Percentiles rank a stretch among this genome's conserved stretches.
phyloP scores from a whole-genome alignment of 2,329 filamentous ascomycete genomes.

The Ascochyta clinopodiicola region DNA sequence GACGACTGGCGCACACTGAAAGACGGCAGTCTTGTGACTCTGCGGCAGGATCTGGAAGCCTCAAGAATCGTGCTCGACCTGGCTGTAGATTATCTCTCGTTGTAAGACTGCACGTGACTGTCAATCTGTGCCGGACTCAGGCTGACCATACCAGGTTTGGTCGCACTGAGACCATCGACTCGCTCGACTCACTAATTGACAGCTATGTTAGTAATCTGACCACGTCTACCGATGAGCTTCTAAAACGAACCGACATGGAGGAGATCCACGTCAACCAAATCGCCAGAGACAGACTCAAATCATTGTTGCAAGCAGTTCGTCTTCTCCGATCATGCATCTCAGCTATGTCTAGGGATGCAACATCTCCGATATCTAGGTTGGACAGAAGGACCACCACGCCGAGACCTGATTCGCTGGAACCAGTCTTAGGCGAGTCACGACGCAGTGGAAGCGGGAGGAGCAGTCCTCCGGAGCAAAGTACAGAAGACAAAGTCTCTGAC shows the following conservation, averaged over 20 bases:
- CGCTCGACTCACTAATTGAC: slow-evolving; percentile 27
- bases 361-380: slow-evolving; percentile 9
- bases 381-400: slow-evolving; percentile 26
- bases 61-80: slow-evolving; percentile 39
- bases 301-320: slow-evolving; percentile 31
- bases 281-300: slow-evolving; percentile 32
- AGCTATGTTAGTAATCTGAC: slow-evolving; percentile 25
- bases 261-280: slow-evolving; percentile 35
- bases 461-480: slow-evolving; percentile 19
- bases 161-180: slow-evolving; percentile 29
- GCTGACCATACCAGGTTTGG: slow-evolving; percentile 23
- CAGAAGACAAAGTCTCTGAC: slow-evolving; percentile 11
- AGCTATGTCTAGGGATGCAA: slow-evolving; percentile 22
- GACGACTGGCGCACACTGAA: slow-evolving; percentile 32
- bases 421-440: slow-evolving; percentile 27
- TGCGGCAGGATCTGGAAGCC: slow-evolving; percentile 36
- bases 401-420: slow-evolving; percentile 33
- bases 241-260: slow-evolving; percentile 35
- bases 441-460: slow-evolving; percentile 27
- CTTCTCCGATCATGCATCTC: slow-evolving; percentile 35
- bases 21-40: slow-evolving; percentile 20
- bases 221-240: slow-evolving; percentile 28
- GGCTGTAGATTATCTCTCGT: slow-evolving; percentile 36
- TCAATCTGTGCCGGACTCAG: not conserved
- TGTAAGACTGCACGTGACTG: slow-evolving; percentile 27